A percentile compares a stretch with the other conserved stretches of the same genome.
Conservation (phyloP, 2,329 filamentous ascomycete genomes). For the Stemphylium vesicarium region DNA sequence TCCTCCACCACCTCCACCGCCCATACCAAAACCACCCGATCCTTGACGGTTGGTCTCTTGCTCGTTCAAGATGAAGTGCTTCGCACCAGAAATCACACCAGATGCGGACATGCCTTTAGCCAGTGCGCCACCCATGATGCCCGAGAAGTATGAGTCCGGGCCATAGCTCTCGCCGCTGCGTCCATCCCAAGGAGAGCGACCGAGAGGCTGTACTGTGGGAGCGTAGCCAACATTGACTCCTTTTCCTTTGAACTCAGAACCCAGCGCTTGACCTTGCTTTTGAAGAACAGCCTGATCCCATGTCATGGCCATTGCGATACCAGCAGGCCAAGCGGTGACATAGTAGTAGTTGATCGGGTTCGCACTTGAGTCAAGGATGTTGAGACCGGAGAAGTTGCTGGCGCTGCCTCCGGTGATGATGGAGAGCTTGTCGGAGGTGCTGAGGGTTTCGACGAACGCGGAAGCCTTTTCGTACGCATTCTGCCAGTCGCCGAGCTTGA, state of each 20-base stretch:
- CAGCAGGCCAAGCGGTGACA: conserved; percentile 38
- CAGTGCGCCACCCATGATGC: conserved; percentile 14
- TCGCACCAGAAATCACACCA: conserved; percentile 58
- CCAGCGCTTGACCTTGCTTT: conserved; percentile 16
- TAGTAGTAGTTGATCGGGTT: conserved; percentile 19
- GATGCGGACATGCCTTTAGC: conserved; percentile 15
- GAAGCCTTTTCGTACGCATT: conserved; percentile 40
- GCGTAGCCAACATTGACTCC: conserved; percentile 31
- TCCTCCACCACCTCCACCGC: too few species aligned
- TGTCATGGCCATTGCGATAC: conserved; percentile 31
- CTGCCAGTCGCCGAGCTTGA: conserved; percentile 13
- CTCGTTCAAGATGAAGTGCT: conserved; percentile 33
- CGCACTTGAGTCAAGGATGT: conserved; percentile 11
- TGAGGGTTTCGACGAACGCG: conserved; percentile 46
- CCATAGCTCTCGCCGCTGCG: conserved; percentile 31
- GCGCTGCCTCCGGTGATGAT: conserved; percentile 31
- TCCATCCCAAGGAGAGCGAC: conserved; percentile 9
- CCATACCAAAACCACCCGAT: neutral
- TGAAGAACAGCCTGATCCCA: conserved; percentile 29
- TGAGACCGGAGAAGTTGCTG: conserved; percentile 12
- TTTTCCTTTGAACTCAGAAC: conserved; percentile 29
- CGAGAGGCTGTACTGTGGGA: conserved; percentile 34
- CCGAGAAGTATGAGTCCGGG: conserved; percentile 26
- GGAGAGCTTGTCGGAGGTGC: conserved; percentile 49
- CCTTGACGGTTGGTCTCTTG: conserved; percentile 2